Percentiles rank a stretch among this genome's conserved stretches.
Evolutionary conservation across 768 basidiomycete genomes (phyloP).

Genomic region (Leccinum pellstonianum): DNA sequence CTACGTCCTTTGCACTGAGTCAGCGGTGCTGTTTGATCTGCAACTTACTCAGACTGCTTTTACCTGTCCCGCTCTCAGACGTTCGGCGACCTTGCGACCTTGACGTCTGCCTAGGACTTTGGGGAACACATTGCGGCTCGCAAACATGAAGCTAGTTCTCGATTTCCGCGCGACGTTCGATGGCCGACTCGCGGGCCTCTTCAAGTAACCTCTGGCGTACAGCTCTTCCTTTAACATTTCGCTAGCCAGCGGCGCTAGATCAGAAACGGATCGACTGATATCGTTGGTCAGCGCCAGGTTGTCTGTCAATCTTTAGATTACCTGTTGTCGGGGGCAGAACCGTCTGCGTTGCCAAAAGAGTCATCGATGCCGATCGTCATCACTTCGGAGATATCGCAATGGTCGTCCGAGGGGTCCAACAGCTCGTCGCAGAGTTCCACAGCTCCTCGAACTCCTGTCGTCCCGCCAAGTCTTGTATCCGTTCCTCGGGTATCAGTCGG

Average conservation of each 20-base stretch:
- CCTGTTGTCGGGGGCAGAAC: slow-evolving; percentile 8
- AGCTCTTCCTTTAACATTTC: slow-evolving; percentile 30
- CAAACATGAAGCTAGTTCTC: slow-evolving; percentile 1
- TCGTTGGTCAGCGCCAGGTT: slow-evolving; percentile 1
- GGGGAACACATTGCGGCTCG: slow-evolving; percentile 9
- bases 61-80: slow-evolving; percentile 18
- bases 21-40: not conserved
- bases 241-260: slow-evolving; percentile 29
- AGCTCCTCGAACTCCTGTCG: not conserved
- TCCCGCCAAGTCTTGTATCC: not conserved
- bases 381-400: slow-evolving; percentile 10
- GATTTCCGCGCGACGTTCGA: slow-evolving; percentile 5
- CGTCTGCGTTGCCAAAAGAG: not conserved
- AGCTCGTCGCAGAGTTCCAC: not conserved
- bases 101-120: slow-evolving; percentile 21
- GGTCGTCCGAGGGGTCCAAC: slow-evolving; percentile 2
- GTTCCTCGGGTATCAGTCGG: not conserved
- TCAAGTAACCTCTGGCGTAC: slow-evolving; percentile 28
- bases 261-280: slow-evolving; percentile 5
- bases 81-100: slow-evolving; percentile 19
- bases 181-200: slow-evolving; percentile 14
- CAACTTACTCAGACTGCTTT: not conserved
- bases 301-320: slow-evolving; percentile 4
- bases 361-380: not conserved
- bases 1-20: slow-evolving; percentile 9